Evolutionary conservation across 306 rosid species (phyloP), one percentile per base, ranked within the genome.

Genomic region (Prunus fruticosa): DNA sequence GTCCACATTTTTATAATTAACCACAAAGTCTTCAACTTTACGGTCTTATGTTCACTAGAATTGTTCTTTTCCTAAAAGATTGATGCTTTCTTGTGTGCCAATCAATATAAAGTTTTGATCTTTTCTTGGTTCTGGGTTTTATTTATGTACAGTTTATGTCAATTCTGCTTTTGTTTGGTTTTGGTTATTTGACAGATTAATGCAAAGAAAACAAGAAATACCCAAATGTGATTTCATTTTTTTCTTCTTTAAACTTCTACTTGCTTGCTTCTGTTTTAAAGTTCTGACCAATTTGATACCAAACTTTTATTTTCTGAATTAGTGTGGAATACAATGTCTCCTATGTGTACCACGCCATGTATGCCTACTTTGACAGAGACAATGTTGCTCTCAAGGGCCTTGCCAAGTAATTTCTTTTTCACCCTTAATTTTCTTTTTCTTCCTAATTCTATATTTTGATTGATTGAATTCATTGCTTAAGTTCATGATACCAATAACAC

Each of bases 371-470:
- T 53, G 84, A 79, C 76, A 76, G 88, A 74, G 88, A 85, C 69
- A 85, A 85, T 69, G 84, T 85, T 69, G 78, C 86, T 49, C 76
- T 85, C 62, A 85, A 76, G 72, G 89, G 86, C 22, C 30, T 82
- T 10, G 89, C 89, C 32, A 85, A 79, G 89, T 85, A 81, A 32
- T 77, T 30, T 6, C 12, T 60, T 13, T 4, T 60, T 62, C 25
- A 38, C 15, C 70, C 11, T 20, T 2, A 66, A 3, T n/a, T 76
- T 25, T 52, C 54, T 0, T 38, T 6, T 38, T 38, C 30, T 25
- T 4, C 50, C 27, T 2, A 65, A 34, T 69, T 49, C 45, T 75
- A 69, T 23, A 22, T 58, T 22, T 30, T 20, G 27, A 70, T 52
- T 46, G 34, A 74, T 38, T 38, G 43, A 38, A 38, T 73, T 27